Conservation (phyloP, 139 green algal genomes). For the Pleodorina starrii region DNA sequence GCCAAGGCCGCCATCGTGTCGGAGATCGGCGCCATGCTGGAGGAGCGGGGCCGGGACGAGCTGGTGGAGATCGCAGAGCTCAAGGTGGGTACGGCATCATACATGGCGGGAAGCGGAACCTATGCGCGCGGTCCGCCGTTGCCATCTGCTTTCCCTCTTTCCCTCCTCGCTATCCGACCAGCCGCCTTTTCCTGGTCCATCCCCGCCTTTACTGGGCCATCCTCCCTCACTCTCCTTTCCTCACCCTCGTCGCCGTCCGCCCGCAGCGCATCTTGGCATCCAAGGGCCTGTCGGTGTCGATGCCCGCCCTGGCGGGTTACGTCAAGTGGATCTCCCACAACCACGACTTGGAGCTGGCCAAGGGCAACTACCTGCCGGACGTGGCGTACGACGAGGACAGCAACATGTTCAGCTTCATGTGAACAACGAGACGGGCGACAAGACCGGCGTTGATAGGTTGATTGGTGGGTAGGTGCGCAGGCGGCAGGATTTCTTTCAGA, state of each 20-base stretch:
- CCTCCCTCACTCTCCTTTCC: no score
- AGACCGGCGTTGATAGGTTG: no score
- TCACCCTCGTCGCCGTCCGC: no score
- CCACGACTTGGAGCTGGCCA: conserved; percentile 28
- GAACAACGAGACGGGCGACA: no score
- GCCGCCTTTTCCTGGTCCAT: no score
- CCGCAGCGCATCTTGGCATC: conserved; percentile 2
- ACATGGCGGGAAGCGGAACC: no score
- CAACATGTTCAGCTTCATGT: conserved; percentile 52
- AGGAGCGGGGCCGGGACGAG: conserved; percentile 34
- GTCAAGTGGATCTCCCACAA: conserved; percentile 15
- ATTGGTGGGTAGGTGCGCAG: no score
- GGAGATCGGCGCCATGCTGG: conserved; percentile 19
- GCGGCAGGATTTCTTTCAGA: no score
- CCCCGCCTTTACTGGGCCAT: no score
- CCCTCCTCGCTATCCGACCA: no score
- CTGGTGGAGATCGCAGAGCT: conserved; percentile 34
- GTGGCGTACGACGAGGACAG: conserved; percentile 43
- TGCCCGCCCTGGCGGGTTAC: conserved; percentile 1
- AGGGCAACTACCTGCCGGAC: conserved; percentile 44
- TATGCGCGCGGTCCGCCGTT: no score
- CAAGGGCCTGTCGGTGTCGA: neutral
- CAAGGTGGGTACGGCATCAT: conserved; percentile 43
- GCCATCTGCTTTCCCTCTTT: no score
- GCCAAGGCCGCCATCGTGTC: conserved; percentile 10